Evolutionary conservation across 371 early-diverging fungal genomes (phyloP).

Genomic region (Mortierella sp.): DNA sequence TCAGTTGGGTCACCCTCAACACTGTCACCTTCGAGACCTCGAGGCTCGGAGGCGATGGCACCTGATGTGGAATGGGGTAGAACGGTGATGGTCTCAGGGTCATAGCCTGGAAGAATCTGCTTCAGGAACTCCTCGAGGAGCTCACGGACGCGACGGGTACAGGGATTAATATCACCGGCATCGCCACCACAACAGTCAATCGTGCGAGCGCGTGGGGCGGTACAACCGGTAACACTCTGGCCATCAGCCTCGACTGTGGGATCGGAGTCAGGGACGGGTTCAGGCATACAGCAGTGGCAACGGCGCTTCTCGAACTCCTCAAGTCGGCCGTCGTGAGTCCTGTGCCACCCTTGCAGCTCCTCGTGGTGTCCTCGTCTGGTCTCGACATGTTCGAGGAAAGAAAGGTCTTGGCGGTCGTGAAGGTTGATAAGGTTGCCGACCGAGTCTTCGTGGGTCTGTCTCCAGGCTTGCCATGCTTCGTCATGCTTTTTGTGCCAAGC

Average conservation of each 20-base stretch:
- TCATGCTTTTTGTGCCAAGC: constrained; percentile 12
- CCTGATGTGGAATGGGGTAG: background rate
- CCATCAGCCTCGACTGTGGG: background rate
- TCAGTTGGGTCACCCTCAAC: background rate
- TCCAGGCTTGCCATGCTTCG: constrained; percentile 10
- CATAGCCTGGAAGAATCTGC: background rate
- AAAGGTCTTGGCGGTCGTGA: constrained; percentile 23
- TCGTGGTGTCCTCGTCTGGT: constrained; percentile 7
- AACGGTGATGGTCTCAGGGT: background rate
- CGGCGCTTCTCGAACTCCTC: background rate
- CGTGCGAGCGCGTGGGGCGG: background rate
- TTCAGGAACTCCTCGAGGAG: constrained; percentile 19
- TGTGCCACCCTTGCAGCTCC: constrained; percentile 23
- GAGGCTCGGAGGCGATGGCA: background rate
- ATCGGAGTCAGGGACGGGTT: background rate
- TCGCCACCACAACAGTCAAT: background rate
- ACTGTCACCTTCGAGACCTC: background rate
- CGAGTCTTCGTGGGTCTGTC: background rate
- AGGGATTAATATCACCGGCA: background rate
- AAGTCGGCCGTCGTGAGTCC: constrained; percentile 6
- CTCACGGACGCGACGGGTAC: background rate
- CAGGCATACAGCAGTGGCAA: constrained; percentile 11
- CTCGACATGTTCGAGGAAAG: constrained; percentile 1
- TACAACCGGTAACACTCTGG: background rate
- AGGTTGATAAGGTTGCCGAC: background rate